These are phyloP conservation scores for Eimeria falciformis DNA, from an alignment of 169 alveolate species.

Conservation along the genomic window DNA sequence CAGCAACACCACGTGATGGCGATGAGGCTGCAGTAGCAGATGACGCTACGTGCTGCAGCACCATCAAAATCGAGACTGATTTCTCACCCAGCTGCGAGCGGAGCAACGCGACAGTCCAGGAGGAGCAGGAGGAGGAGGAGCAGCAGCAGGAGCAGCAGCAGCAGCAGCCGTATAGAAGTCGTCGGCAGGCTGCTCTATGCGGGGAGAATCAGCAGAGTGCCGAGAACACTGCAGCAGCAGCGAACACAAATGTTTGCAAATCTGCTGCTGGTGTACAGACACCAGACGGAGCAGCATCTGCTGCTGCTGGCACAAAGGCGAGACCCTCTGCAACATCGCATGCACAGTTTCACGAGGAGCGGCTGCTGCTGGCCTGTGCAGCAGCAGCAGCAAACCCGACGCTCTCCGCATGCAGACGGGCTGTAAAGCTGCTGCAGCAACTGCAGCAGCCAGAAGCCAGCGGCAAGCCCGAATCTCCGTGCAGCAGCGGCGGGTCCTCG, in stretches of 20 bases:
- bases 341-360: constrained; percentile 24
- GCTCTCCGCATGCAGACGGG: constrained; percentile 35
- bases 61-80: too few relatives aligned
- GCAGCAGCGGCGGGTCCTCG: too few relatives aligned
- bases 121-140: not conserved
- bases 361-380: constrained; percentile 62
- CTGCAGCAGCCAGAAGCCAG: constrained; percentile 26
- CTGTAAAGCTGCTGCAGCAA: constrained; percentile 45
- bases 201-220: too few relatives aligned
- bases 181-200: too few relatives aligned
- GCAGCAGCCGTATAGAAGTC: not conserved
- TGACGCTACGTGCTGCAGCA: too few relatives aligned
- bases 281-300: not conserved
- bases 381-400: constrained; percentile 52
- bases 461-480: too few relatives aligned
- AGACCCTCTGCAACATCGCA: not conserved
- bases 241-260: not conserved
- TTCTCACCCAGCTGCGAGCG: too few relatives aligned
- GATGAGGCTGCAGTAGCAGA: too few relatives aligned
- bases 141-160: constrained; percentile 30
- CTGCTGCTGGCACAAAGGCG: too few relatives aligned
- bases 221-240: constrained; percentile 33
- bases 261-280: constrained; percentile 30
- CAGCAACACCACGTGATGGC: too few relatives aligned
- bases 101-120: too few relatives aligned